Evolutionary conservation across 2,329 filamentous ascomycete genomes (phyloP).

Genomic region (Lasiodiplodia sp.): DNA sequence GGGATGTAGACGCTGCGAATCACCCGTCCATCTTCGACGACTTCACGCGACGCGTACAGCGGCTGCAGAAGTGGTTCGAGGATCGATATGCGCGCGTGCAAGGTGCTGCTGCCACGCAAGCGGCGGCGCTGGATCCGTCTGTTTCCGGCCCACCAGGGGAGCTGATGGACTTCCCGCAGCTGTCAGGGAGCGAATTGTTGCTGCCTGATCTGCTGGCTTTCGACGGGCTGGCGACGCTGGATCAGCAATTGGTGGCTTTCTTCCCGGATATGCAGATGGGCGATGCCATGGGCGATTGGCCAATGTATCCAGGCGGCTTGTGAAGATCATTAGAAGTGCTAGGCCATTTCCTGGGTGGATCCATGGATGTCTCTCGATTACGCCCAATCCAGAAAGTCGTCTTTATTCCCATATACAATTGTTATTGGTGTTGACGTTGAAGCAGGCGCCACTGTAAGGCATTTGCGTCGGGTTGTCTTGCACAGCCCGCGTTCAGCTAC

Average conservation of each 20-base stretch:
- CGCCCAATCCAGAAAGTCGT: not conserved
- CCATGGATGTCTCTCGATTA: not conserved
- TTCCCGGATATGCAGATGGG: conserved; percentile 5
- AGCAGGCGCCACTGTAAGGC: not conserved
- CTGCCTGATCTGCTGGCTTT: conserved; percentile 1
- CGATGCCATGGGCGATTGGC: not conserved
- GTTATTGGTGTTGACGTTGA: not conserved
- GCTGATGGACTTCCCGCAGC: not conserved
- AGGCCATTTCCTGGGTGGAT: not conserved
- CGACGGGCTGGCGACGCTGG: not conserved
- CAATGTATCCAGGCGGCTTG: not conserved
- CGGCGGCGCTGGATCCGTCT: not conserved
- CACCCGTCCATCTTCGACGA: conserved; percentile 40
- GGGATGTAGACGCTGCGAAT: conserved; percentile 35
- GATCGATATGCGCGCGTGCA: not conserved
- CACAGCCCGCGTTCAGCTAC: not conserved
- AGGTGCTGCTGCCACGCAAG: not conserved
- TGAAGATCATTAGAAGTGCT: not conserved
- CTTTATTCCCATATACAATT: not conserved
- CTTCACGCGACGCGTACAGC: conserved; percentile 39
- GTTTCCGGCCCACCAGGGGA: not conserved
- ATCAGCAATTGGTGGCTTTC: not conserved
- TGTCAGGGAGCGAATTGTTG: not conserved
- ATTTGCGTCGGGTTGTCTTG: not conserved
- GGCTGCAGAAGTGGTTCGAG: conserved; percentile 42